These are phyloP conservation scores for Sungouiozyma ichnusensis DNA, from an alignment of 805 yeast genomes.

Conservation along the genomic window DNA sequence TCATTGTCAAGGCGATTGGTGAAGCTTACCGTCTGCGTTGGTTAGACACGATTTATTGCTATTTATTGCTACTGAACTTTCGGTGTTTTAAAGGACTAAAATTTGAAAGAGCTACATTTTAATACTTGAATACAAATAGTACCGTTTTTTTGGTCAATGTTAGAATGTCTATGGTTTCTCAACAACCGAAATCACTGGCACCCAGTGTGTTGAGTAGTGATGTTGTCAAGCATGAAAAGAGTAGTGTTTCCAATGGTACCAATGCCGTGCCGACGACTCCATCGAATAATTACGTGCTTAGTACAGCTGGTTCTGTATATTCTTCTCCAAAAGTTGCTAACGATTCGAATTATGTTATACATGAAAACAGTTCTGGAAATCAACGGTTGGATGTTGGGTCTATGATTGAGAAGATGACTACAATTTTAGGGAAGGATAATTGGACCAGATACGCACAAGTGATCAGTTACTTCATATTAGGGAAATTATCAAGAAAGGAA, in stretches of 20 bases:
- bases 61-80: no score
- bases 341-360: not conserved
- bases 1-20: no score
- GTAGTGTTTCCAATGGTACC: no score
- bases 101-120: no score
- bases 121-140: no score
- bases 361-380: conserved; percentile 1
- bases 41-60: no score
- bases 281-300: not conserved
- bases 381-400: conserved; percentile 48
- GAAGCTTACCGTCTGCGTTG: no score
- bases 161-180: conserved; percentile 14
- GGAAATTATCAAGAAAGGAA: conserved; percentile 70
- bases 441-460: conserved; percentile 86
- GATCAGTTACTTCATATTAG: conserved; percentile 64
- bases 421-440: conserved; percentile 50
- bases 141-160: no score
- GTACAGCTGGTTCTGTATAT: not conserved
- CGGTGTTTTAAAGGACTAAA: no score
- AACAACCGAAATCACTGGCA: conserved; percentile 10
- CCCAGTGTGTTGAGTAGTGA: conserved; percentile 5
- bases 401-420: conserved; percentile 64
- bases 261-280: conserved; percentile 1
- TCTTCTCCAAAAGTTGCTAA: not conserved
- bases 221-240: not conserved